These are phyloP conservation scores for Kodamaea suecica DNA, from an alignment of 1,139 yeast genomes.

Conservation along the genomic window DNA sequence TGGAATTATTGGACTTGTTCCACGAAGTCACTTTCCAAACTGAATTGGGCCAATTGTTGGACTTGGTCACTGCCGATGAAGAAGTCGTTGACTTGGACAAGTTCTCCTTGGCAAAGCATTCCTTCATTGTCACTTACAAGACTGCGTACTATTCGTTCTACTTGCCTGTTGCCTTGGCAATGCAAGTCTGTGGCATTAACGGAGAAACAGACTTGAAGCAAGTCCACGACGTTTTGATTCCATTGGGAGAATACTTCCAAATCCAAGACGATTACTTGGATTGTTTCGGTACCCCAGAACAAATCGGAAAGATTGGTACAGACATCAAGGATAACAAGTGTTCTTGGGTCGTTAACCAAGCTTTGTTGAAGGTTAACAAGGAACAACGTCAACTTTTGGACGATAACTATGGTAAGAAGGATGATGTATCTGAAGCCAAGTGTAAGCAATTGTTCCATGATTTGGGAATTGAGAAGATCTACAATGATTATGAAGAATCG, in stretches of 20 bases:
- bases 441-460: constrained; percentile 77
- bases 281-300: constrained; percentile 96
- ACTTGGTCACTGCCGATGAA: constrained; percentile 96
- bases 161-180: constrained; percentile 95
- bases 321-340: constrained; percentile 98
- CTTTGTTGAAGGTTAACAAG: constrained; percentile 71
- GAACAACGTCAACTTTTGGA: constrained; percentile 84
- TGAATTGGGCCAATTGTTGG: constrained; percentile 93
- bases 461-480: constrained; percentile 66
- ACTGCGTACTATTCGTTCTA: constrained; percentile 98
- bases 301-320: constrained; percentile 97
- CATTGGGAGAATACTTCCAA: constrained; percentile 98
- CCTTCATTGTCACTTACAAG: constrained; percentile 92
- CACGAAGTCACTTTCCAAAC: constrained; percentile 96
- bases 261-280: constrained; percentile 97
- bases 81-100: constrained; percentile 84
- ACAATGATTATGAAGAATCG: constrained; percentile 78
- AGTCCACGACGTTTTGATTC: constrained; percentile 83
- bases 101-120: constrained; percentile 85
- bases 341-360: constrained; percentile 96
- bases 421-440: constrained; percentile 60
- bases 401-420: constrained; percentile 85
- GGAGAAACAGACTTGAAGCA: constrained; percentile 77
- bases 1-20: constrained; percentile 87
- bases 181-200: constrained; percentile 83